Conservation (phyloP, 148 eudicot species). For the Salicornia ramosissima region DNA sequence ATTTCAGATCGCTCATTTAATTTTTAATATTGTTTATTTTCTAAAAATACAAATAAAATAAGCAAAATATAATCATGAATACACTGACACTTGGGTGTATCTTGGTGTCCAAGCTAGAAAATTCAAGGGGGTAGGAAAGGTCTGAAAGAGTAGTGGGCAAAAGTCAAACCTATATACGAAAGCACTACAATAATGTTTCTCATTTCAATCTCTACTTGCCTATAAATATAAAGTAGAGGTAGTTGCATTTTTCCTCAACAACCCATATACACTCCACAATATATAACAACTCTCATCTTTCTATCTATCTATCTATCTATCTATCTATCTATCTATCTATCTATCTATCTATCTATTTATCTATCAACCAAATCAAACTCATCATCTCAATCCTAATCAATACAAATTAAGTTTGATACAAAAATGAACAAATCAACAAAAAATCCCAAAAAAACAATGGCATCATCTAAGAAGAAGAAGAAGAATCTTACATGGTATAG, state of each 20-base stretch:
- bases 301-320: too few relatives aligned
- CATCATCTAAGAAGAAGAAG: slow-evolving; percentile 33
- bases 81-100: slow-evolving; percentile 4
- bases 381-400: not conserved
- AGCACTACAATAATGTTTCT: slow-evolving; percentile 9
- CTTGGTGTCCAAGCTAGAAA: slow-evolving; percentile 2
- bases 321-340: too few relatives aligned
- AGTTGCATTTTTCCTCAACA: slow-evolving; percentile 15
- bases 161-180: slow-evolving; percentile 27
- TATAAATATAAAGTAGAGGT: slow-evolving; percentile 9
- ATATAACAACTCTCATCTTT: not conserved
- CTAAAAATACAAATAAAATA: too few relatives aligned
- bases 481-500: slow-evolving; percentile 26
- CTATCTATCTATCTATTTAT: too few relatives aligned
- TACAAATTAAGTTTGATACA: too few relatives aligned
- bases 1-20: too few relatives aligned
- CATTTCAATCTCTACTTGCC: slow-evolving; percentile 11
- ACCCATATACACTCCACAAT: not conserved
- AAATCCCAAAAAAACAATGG: not conserved
- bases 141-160: not conserved
- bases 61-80: too few relatives aligned
- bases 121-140: slow-evolving; percentile 1
- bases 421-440: not conserved
- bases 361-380: not conserved
- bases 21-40: too few relatives aligned